Evolutionary conservation across 192 early-diverging fungal genomes (phyloP), one percentile per base, ranked within the genome.

Genomic region (Spizellomyces punctatus): DNA sequence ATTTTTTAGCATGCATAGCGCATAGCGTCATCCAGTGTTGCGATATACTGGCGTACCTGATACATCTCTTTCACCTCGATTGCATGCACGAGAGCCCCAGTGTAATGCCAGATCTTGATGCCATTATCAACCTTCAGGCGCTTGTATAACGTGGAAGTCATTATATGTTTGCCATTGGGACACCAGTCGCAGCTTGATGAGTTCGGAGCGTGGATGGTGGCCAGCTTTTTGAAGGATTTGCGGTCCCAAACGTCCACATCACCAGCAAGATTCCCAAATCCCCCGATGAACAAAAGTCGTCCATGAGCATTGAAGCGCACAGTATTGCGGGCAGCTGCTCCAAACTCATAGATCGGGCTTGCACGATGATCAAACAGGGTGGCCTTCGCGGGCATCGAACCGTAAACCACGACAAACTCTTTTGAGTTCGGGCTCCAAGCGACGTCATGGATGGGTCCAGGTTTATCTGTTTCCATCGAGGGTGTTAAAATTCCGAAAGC

Each of bases 81-180:
- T 73, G 83, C 67, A 72, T 94, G 88, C 52, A 96, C 89, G 60
- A 96, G 78, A 0, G 89, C 85, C 22, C 96, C 96, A 5, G 90
- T 89, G 77, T 96, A 93, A 78, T 99, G 98, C 94, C 95, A 99
- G 68, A 99, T 86, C 57, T 92, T 93, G 77, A 94, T 93, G 10
- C 96, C 95, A 72, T 99, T 99, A 79, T 99, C 98, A 44, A 99
- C 98, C 71, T 96, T 92, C 71, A 99, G 83, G 58, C 96, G 90
- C 42, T 91, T 91, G 66, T 95, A 96, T 47, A 98, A 81, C 6
- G 92, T 99, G 46, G 95, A 89, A 12, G 95, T 94, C 86, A 99
- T 82, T 72, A 99, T 83, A 79, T 95, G 92, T 12, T 92, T 87
- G 71, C 95, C 95, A 80, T 95, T 91, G 45, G 98, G 95, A 50